Base-by-base conservation (phyloP, 2,329 filamentous ascomycete genomes). In the Aureobasidium leucospermi region DNA sequence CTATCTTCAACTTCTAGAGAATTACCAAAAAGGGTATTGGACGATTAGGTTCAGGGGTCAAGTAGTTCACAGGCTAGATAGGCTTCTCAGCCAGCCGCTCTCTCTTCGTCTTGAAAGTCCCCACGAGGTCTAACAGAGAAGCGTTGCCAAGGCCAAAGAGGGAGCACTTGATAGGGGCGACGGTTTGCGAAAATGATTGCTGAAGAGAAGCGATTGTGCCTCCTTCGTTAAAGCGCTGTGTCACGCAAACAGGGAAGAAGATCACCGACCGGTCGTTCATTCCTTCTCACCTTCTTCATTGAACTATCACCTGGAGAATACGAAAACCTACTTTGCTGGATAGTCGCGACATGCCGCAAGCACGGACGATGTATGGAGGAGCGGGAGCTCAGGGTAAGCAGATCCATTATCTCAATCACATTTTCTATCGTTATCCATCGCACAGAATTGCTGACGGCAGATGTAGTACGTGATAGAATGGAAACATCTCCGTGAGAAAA, bases 301-400 rank as follows among this genome's bases (percentile, higher is more conserved):
- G 34, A 41, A 36, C 15, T 41, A 2, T n/a, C 38, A 28, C 6
- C 10, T 42, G 15, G n/a, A 4, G 13, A 28, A n/a, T 3, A 16
- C 6, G 7, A 6, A 32, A 42, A 31, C 41, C 15, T 32, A 19
- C 42, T 38, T 43, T 55, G 16, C 34, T 29, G 49, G 36, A 53
- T 53, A 32, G 49, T 42, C 15, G 19, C 19, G 13, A 34, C 10
- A 55, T 55, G 51, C 51, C 51, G 41, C 31, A 56, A 56, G 52
- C 52, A 56, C 41, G 41, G 52, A 56, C 39, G 52, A 56, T 46
- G 41, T 34, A 41, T 34, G 51, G 38, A 55, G 38, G 38, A 4
- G 38, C 39, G 51, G 51, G 39, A 46, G 31, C 52, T 11, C 52
- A 45, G 52, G 52, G 52, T 56, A 36, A 56, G 41, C 41, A 52